Conservation (phyloP, 495 filamentous ascomycete species). For the Aspergillus campestris region DNA sequence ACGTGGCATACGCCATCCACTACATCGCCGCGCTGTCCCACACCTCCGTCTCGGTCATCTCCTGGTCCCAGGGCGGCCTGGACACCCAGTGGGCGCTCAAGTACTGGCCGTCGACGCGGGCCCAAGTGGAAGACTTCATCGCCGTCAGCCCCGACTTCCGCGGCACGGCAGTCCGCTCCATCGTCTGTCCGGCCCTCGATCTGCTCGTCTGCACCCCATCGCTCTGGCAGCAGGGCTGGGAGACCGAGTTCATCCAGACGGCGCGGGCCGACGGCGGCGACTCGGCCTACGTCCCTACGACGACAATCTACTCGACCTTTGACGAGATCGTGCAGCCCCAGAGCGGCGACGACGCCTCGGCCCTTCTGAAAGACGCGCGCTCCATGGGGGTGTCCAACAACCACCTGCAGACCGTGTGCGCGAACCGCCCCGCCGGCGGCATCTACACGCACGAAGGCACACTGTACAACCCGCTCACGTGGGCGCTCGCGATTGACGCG, state of each 20-base stretch:
- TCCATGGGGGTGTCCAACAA: constrained; percentile 38
- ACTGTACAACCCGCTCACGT: constrained; percentile 36
- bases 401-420: constrained; percentile 32
- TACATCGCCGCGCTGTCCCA: constrained; percentile 33
- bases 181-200: constrained; percentile 18
- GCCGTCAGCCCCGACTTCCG: constrained; percentile 39
- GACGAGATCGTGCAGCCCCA: constrained; percentile 42
- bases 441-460: constrained; percentile 38
- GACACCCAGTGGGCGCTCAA: constrained; percentile 43
- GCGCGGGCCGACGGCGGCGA: constrained; percentile 33
- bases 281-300: constrained; percentile 43
- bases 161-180: constrained; percentile 25
- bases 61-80: constrained; percentile 44
- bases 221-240: constrained; percentile 37
- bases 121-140: constrained; percentile 30
- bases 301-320: constrained; percentile 33
- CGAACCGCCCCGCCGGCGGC: constrained; percentile 22
- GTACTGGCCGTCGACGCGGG: constrained; percentile 42
- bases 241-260: constrained; percentile 27
- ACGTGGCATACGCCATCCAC: constrained; percentile 35
- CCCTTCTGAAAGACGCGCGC: constrained; percentile 23
- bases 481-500: constrained; percentile 35
- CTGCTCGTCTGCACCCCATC: constrained; percentile 19
- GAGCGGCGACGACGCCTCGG: constrained; percentile 34
- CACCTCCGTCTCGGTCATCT: constrained; percentile 27